Evolutionary conservation across 805 yeast genomes (phyloP).

Genomic region (Metschnikowia kunwiensis): DNA sequence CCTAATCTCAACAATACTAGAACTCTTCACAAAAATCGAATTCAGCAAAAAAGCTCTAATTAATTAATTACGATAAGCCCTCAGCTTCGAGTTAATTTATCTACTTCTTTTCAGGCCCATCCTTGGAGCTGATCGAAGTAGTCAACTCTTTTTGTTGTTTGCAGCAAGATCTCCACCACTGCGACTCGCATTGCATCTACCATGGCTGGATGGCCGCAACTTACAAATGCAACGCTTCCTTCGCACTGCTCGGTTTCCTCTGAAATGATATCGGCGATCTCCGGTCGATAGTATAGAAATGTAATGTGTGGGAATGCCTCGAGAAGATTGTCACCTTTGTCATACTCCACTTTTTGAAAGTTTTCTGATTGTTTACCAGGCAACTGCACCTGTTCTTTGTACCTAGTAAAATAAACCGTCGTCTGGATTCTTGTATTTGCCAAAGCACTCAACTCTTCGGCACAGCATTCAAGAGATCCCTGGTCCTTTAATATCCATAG

Average conservation of each 20-base stretch:
- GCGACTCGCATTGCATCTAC: slow-evolving; percentile 53
- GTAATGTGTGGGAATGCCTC: slow-evolving; percentile 32
- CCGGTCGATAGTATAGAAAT: slow-evolving; percentile 43
- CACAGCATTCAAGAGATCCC: slow-evolving; percentile 36
- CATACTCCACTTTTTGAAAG: background rate
- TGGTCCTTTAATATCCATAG: slow-evolving; percentile 38
- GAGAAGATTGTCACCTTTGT: slow-evolving; percentile 3
- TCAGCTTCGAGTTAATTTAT: background rate
- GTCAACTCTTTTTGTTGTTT: slow-evolving; percentile 48
- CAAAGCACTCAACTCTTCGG: slow-evolving; percentile 31
- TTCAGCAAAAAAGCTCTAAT: too few relatives aligned
- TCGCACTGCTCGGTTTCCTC: slow-evolving; percentile 32
- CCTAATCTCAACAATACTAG: too few relatives aligned
- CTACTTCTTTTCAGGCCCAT: slow-evolving; percentile 3
- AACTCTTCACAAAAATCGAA: background rate
- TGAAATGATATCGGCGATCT: slow-evolving; percentile 29
- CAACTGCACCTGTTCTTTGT: background rate
- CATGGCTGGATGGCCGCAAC: slow-evolving; percentile 61
- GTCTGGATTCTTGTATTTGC: slow-evolving; percentile 32
- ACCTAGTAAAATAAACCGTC: slow-evolving; percentile 29
- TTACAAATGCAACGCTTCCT: slow-evolving; percentile 46
- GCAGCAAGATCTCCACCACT: slow-evolving; percentile 40
- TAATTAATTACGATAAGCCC: background rate
- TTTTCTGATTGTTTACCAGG: background rate
- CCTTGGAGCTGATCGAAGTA: slow-evolving; percentile 47